Evolutionary conservation across 1,284 basidiomycete species (phyloP).

Genomic region (Melampsora americana): DNA sequence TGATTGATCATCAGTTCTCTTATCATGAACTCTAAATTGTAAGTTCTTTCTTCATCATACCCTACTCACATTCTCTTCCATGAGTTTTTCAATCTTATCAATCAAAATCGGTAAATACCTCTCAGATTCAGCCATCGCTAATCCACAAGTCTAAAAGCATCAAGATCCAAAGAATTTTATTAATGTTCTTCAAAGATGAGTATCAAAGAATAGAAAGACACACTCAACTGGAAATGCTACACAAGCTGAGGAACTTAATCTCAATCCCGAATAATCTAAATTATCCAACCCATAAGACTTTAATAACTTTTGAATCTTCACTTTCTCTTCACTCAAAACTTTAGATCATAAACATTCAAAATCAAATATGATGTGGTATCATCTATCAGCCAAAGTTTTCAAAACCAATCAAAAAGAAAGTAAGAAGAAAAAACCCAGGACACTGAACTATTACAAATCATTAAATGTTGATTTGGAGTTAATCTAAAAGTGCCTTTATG

Average conservation of each 20-base stretch:
- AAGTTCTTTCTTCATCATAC: slow-evolving; percentile 78
- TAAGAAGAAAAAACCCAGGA: slow-evolving; percentile 61
- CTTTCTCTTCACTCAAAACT: neutral
- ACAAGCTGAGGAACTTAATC: slow-evolving; percentile 79
- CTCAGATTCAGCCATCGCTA: slow-evolving; percentile 94
- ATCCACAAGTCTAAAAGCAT: slow-evolving; percentile 67
- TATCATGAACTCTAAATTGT: slow-evolving; percentile 82
- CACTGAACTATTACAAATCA: slow-evolving; percentile 77
- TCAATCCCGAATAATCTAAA: slow-evolving; percentile 72
- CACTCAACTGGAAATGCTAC: neutral
- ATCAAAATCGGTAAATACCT: slow-evolving; percentile 84
- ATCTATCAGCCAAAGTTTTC: too few species aligned
- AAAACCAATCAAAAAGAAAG: too few species aligned
- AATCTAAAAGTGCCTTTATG: slow-evolving; percentile 92
- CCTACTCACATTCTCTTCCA: slow-evolving; percentile 63
- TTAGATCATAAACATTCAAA: too few species aligned
- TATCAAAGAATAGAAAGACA: too few species aligned
- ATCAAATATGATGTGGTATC: too few species aligned
- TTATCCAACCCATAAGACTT: slow-evolving; percentile 89
- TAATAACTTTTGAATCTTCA: slow-evolving; percentile 59
- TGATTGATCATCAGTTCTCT: slow-evolving; percentile 81
- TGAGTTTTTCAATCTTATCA: slow-evolving; percentile 91
- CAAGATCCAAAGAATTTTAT: too few species aligned
- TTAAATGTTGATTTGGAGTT: slow-evolving; percentile 90
- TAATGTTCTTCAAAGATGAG: too few species aligned